Percentiles rank a stretch among this genome's conserved stretches.
Evolutionary conservation across 305 asterid genomes (phyloP).

Genomic region (Petunia hybrid): DNA sequence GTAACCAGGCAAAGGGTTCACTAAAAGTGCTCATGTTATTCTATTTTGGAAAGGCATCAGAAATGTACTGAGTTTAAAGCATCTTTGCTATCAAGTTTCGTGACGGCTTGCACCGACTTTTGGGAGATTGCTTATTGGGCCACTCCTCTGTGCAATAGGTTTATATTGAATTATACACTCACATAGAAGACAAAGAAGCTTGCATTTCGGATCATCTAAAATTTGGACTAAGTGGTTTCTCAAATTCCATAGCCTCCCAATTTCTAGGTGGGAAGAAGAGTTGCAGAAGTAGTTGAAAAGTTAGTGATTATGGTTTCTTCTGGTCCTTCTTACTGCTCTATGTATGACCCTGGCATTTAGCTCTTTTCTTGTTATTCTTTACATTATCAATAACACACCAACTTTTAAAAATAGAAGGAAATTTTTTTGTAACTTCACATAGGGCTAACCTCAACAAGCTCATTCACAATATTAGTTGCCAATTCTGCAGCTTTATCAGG

Average conservation of each 20-base stretch:
- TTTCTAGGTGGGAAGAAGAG: neutral
- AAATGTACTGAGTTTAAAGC: conserved; percentile 10
- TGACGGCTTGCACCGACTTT: neutral
- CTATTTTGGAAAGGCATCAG: neutral
- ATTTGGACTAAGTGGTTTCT: conserved; percentile 13
- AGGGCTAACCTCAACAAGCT: conserved; percentile 76
- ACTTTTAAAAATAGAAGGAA: neutral
- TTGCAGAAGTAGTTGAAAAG: neutral
- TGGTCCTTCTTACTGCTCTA: conserved; percentile 7
- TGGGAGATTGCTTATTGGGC: neutral
- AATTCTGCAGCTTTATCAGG: conserved; percentile 84
- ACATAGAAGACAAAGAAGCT: conserved; percentile 7
- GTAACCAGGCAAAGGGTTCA: neutral
- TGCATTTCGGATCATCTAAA: neutral
- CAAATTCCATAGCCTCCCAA: neutral
- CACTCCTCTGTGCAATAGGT: conserved; percentile 18
- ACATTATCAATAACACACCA: neutral
- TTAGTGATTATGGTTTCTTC: neutral
- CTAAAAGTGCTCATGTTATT: neutral
- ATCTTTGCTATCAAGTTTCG: neutral
- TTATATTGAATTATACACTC: neutral
- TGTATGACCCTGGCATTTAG: neutral
- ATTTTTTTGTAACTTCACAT: conserved; percentile 23
- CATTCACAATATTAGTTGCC: conserved; percentile 72
- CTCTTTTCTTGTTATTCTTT: neutral